These are phyloP conservation scores for Colletotrichum noveboracense DNA, from an alignment of 2,329 filamentous ascomycete species.

Conservation along the genomic window DNA sequence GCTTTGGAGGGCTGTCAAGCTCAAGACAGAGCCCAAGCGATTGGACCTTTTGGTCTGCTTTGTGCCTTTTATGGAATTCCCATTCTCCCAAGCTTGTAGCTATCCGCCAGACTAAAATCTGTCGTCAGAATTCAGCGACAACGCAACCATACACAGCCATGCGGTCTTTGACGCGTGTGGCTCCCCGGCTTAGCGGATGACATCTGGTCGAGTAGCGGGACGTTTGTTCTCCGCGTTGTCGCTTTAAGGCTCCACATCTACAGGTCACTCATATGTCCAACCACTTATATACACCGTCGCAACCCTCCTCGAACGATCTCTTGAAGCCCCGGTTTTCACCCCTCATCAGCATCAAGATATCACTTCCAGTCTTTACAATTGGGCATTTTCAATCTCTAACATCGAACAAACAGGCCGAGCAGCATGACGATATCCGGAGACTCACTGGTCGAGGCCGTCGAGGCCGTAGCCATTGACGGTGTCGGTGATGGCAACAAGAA, in stretches of 20 bases:
- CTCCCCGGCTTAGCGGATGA: neutral
- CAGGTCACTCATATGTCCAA: neutral
- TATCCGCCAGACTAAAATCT: conserved; percentile 7
- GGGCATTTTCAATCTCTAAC: rapidly evolving
- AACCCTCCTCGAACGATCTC: neutral
- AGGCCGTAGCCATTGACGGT: neutral
- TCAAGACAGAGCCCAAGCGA: neutral
- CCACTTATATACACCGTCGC: neutral
- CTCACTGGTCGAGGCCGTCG: neutral
- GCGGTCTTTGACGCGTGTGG: neutral
- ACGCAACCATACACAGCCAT: neutral
- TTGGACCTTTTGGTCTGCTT: neutral
- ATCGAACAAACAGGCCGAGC: neutral
- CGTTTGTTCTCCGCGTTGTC: neutral
- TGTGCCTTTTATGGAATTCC: neutral
- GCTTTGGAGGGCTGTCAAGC: neutral
- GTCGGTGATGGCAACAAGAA: conserved; percentile 17
- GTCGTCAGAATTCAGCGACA: neutral
- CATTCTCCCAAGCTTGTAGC: neutral
- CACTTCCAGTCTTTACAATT: neutral
- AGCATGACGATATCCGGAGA: conserved; percentile 6
- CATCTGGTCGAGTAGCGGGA: neutral
- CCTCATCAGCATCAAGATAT: neutral
- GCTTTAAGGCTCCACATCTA: neutral
- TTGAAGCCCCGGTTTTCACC: neutral